These are phyloP conservation scores for Yarrowia sp. DNA, from an alignment of 805 yeast genomes.

Conservation along the genomic window DNA sequence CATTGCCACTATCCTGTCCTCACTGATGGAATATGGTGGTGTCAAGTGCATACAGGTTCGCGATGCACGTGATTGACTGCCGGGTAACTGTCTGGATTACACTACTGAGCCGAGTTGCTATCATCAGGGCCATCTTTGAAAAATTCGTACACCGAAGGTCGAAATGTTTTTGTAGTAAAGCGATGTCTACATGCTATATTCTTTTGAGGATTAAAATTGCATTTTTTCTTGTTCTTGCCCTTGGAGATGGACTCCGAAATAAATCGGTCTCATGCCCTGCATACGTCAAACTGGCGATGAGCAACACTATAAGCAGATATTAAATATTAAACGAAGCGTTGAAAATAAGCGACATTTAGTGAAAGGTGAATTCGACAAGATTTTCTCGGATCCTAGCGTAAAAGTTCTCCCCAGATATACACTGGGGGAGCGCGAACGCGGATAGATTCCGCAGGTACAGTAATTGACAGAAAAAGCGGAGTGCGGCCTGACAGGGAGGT, in stretches of 20 bases:
- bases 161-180: background rate
- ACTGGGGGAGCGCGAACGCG: background rate
- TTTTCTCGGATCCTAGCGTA: background rate
- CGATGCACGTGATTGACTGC: conserved; percentile 9
- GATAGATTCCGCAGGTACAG: background rate
- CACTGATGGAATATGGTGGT: background rate
- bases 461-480: background rate
- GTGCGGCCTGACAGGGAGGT: background rate
- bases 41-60: conserved; percentile 4
- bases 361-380: too few species aligned
- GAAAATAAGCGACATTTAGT: background rate
- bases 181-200: too few species aligned
- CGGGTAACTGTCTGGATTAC: background rate
- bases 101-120: background rate
- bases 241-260: background rate
- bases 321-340: background rate
- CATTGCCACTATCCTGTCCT: conserved; percentile 20
- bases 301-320: background rate
- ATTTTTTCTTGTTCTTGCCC: background rate
- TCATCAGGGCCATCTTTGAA: background rate
- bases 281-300: background rate
- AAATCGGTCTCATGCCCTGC: conserved; percentile 15
- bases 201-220: background rate
- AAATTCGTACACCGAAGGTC: background rate
- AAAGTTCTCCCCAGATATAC: background rate